These are phyloP conservation scores for Haplographium delicatum DNA, from an alignment of 495 filamentous ascomycete genomes.

Conservation along the genomic window DNA sequence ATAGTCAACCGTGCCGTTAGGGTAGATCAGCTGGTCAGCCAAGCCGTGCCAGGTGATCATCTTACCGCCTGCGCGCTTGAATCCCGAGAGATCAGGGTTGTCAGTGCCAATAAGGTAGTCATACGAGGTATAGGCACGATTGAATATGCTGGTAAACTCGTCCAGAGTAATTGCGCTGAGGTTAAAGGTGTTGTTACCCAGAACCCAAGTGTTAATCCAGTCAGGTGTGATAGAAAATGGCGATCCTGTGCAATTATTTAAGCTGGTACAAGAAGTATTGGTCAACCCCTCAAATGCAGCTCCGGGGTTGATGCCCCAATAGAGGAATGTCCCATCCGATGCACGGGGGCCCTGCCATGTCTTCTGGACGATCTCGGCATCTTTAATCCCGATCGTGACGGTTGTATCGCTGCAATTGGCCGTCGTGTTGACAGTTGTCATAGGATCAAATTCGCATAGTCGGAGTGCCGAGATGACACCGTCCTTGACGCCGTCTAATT, in stretches of 20 bases:
- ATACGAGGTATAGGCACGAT: slow-evolving; percentile 25
- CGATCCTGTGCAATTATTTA: slow-evolving; percentile 5
- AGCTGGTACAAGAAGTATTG: slow-evolving; percentile 8
- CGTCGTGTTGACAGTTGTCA: background rate
- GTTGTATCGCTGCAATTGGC: background rate
- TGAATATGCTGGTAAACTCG: slow-evolving; percentile 22
- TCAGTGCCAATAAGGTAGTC: slow-evolving; percentile 30
- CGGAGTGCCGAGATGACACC: slow-evolving; percentile 28
- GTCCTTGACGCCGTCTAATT: slow-evolving; percentile 34
- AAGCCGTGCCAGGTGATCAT: slow-evolving; percentile 42
- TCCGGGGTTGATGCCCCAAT: slow-evolving; percentile 19
- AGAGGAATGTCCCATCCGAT: slow-evolving; percentile 5
- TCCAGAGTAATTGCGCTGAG: slow-evolving; percentile 12
- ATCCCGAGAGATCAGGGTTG: slow-evolving; percentile 37
- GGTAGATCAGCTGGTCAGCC: slow-evolving; percentile 29
- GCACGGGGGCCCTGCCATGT: slow-evolving; percentile 12
- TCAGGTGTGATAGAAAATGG: background rate
- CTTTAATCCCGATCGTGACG: background rate
- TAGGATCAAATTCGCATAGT: slow-evolving; percentile 16
- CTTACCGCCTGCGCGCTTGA: slow-evolving; percentile 35
- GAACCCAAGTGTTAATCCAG: slow-evolving; percentile 19
- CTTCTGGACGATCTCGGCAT: background rate
- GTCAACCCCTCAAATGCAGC: slow-evolving; percentile 8
- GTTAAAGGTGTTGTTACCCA: slow-evolving; percentile 23
- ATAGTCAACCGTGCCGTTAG: background rate